Evolutionary conservation across 2,329 filamentous ascomycete species (phyloP).

Genomic region (Venturia nashicola): DNA sequence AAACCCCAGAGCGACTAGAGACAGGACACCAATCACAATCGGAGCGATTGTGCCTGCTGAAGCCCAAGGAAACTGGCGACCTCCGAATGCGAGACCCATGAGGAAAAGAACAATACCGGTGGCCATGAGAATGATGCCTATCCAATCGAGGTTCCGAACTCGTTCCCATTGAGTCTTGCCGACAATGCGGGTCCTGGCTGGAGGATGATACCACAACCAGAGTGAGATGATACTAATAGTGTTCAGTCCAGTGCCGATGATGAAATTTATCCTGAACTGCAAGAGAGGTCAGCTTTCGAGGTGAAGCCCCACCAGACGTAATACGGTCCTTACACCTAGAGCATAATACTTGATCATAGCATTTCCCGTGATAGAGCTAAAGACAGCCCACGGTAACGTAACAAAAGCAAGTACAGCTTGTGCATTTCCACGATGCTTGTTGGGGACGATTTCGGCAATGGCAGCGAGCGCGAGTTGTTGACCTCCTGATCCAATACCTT

Average conservation of each 20-base stretch:
- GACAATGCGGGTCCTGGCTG: neutral
- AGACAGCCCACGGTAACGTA: constrained; percentile 9
- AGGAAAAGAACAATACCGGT: constrained; percentile 7
- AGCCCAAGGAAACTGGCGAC: constrained; percentile 3
- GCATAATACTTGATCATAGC: constrained; percentile 10
- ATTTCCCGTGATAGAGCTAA: constrained; percentile 8
- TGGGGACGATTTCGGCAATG: constrained; percentile 8
- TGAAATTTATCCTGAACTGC: constrained; percentile 9
- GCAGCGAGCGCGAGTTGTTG: constrained; percentile 9
- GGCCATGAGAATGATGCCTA: constrained; percentile 8
- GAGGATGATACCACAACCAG: constrained; percentile 9
- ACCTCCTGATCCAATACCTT: constrained; percentile 8
- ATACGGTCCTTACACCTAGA: constrained; percentile 9
- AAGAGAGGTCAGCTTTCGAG: neutral
- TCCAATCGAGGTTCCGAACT: constrained; percentile 8
- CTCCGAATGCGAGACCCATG: constrained; percentile 8
- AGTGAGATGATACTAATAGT: neutral
- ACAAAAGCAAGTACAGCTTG: constrained; percentile 10
- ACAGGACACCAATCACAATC: constrained; percentile 5
- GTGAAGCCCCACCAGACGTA: neutral
- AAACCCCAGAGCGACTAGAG: constrained; percentile 1
- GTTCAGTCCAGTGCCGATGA: constrained; percentile 8
- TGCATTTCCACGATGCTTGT: constrained; percentile 8
- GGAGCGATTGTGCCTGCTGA: constrained; percentile 8
- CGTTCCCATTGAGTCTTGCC: neutral